Base-by-base conservation (phyloP, 108 stramenopile species). In the Poteriospumella lacustris region DNA sequence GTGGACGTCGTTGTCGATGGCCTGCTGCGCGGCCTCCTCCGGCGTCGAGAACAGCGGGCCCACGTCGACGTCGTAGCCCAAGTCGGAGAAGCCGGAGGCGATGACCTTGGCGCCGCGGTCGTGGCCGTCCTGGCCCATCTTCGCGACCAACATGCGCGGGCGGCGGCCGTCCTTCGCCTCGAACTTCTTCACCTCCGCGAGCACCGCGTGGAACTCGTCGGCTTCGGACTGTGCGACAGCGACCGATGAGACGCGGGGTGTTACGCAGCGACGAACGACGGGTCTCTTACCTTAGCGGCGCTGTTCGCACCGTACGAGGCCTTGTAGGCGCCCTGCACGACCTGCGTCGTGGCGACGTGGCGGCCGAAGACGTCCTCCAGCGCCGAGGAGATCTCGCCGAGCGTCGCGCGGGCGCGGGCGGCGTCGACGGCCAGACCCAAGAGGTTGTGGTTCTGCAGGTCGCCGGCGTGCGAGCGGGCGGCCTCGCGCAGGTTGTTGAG, bases 41-140 rank as follows among this genome's bases (percentile, higher is more conserved):
- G 97, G 97, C 31, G 95, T 96, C 78, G 91, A 89, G 78, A 98
- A 98, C 15, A 98, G 79, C n/a, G 96, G 93, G 12, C 96, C 96
- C 58, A 97, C 91, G 78, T 97, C 97, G 19, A 98, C 97, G 80
- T 98, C 97, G 83, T 92, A 97, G 56, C 88, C 97, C 60, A 98
- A 78, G 78, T 98, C 97, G 33, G 90, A 89, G 78, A 98, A 96
- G 1, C 96, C 96, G 82, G 88, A 88, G 56, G 97, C 94, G 80
- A 98, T 95, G 29, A 98, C 95, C 76, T 96, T 97, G 47, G 95
- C 97, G 38, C 97, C 97, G 38, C 97, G 90, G 79, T 98, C 97
- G 80, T 98, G 97, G 9, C 97, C 97, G 81, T 98, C 97, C 86
- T 97, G 94, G 24, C 97, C 97, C 94, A 98, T 96, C 83, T 98